Evolutionary conservation across 2,329 filamentous ascomycete genomes (phyloP).

Genomic region (Keithomyces neogunnii): DNA sequence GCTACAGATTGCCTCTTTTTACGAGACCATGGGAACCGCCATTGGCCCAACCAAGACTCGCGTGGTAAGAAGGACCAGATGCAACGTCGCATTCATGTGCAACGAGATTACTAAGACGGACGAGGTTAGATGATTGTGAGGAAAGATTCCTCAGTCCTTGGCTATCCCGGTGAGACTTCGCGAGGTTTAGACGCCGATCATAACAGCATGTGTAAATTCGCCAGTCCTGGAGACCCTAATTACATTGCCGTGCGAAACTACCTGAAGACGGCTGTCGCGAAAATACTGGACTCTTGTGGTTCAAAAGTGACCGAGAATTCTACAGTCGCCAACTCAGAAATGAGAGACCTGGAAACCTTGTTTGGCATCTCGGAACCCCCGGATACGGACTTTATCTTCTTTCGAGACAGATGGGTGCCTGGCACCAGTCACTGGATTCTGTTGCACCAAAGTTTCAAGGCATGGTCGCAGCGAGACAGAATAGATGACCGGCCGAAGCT

Average conservation of each 20-base stretch:
- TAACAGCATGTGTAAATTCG: conserved; percentile 32
- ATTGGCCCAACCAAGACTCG: conserved; percentile 1
- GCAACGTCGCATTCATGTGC: no score
- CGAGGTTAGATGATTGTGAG: conserved; percentile 25
- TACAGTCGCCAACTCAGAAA: neutral
- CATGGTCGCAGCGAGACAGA: no score
- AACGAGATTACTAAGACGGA: neutral
- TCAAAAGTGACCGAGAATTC: conserved; percentile 2
- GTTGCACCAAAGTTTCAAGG: neutral
- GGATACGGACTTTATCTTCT: no score
- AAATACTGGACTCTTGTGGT: neutral
- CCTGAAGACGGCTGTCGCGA: conserved; percentile 2
- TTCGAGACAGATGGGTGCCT: no score
- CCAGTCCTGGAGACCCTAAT: conserved; percentile 23
- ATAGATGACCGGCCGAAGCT: conserved; percentile 10
- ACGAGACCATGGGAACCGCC: conserved; percentile 28
- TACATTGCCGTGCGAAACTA: conserved; percentile 24
- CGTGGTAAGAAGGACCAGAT: no score
- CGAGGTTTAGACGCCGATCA: conserved; percentile 32
- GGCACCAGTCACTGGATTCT: neutral
- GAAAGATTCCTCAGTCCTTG: conserved; percentile 32
- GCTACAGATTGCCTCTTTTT: conserved; percentile 35
- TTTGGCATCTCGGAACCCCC: no score
- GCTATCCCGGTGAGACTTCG: conserved; percentile 30
- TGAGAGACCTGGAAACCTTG: no score